A percentile compares a stretch with the other conserved stretches of the same genome.
phyloP scores from a whole-genome alignment of 83 land plant genomes.

The Thuja plicata region DNA sequence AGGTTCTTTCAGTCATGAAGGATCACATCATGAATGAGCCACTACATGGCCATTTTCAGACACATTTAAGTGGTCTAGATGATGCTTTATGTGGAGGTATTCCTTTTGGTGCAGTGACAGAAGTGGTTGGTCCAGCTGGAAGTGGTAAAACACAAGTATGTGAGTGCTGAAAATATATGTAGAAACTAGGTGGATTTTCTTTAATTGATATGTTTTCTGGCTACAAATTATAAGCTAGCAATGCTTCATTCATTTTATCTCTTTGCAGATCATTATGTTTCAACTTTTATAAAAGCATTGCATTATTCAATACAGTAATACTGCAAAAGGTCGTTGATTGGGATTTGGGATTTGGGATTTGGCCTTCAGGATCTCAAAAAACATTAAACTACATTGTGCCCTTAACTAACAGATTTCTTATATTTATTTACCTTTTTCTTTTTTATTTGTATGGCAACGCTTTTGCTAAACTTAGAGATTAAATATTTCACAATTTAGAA shows the following conservation, averaged over 20 bases:
- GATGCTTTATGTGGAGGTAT: conserved; percentile 81
- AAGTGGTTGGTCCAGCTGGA: conserved; percentile 88
- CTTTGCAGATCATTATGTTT: not conserved
- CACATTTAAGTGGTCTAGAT: conserved; percentile 66
- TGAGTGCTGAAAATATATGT: not conserved
- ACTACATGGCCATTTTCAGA: conserved; percentile 63
- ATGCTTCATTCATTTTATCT: not conserved
- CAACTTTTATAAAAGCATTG: not conserved
- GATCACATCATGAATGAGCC: conserved; percentile 42
- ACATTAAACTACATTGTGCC: not conserved
- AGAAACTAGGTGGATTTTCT: not conserved
- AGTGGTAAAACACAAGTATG: conserved; percentile 90
- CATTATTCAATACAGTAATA: not conserved
- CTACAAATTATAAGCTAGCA: not conserved
- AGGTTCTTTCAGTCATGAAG: conserved; percentile 67
- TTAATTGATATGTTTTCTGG: not conserved
- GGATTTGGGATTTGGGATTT: not conserved
- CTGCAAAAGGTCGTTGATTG: not conserved
- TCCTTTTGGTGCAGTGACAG: conserved; percentile 88
- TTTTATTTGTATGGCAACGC: not conserved
- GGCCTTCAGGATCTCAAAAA: not conserved
- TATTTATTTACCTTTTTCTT: not conserved
- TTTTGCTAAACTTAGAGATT: not conserved
- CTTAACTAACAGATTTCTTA: not conserved
- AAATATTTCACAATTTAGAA: not conserved